Percentiles rank a stretch among this genome's conserved stretches.
phyloP scores from a whole-genome alignment of 2,329 filamentous ascomycete genomes.

The Mollisia scopiformis region DNA sequence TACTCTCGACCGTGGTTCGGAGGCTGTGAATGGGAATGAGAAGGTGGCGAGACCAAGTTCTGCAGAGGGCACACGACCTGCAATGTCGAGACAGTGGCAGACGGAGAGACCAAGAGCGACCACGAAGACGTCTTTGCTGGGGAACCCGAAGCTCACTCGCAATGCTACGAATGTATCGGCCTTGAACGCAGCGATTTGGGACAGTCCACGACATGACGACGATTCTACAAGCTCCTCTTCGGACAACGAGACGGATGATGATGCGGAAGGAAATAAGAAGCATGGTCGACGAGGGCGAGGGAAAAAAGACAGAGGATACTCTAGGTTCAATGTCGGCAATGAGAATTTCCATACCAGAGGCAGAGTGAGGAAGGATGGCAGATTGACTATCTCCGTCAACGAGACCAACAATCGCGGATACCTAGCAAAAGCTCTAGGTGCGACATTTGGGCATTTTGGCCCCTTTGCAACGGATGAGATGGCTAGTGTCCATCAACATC shows the following conservation, averaged over 20 bases:
- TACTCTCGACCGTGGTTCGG: background rate
- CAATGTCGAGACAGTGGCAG: slow-evolving; percentile 26
- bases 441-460: slow-evolving; percentile 58
- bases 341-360: slow-evolving; percentile 67
- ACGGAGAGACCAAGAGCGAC: slow-evolving; percentile 29
- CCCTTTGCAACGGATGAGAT: background rate
- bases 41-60: background rate
- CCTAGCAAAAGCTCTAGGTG: slow-evolving; percentile 72
- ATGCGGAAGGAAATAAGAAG: background rate
- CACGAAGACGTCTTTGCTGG: slow-evolving; percentile 20
- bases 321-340: slow-evolving; percentile 63
- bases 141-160: slow-evolving; percentile 20
- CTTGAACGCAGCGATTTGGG: slow-evolving; percentile 31
- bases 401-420: slow-evolving; percentile 73
- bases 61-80: slow-evolving; percentile 14
- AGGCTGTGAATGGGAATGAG: background rate
- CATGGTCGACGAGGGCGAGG: background rate
- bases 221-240: slow-evolving; percentile 25
- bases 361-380: slow-evolving; percentile 68
- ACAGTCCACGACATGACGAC: slow-evolving; percentile 5
- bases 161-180: slow-evolving; percentile 28
- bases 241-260: slow-evolving; percentile 24
- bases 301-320: slow-evolving; percentile 39
- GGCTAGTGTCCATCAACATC: background rate
- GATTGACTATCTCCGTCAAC: slow-evolving; percentile 72